Conservation (phyloP, 2,329 filamentous ascomycete genomes). For the Xylariales sp. region DNA sequence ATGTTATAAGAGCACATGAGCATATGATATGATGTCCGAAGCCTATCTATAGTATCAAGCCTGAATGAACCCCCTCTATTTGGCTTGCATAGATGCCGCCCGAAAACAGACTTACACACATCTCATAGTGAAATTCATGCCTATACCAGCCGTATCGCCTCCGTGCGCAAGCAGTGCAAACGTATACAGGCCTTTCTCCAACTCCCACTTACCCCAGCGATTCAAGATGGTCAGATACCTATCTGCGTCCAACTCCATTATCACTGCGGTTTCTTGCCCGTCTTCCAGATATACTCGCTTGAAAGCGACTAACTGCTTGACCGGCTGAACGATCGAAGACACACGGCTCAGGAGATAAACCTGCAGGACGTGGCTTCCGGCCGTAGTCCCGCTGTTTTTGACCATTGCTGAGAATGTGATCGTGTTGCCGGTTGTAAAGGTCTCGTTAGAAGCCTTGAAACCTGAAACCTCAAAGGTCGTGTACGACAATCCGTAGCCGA, state of each 20-base stretch:
- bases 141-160: slow-evolving; percentile 28
- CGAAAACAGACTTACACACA: slow-evolving; percentile 30
- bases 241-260: slow-evolving; percentile 33
- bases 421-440: slow-evolving; percentile 20
- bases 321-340: slow-evolving; percentile 34
- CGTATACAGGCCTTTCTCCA: slow-evolving; percentile 37
- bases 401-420: slow-evolving; percentile 31
- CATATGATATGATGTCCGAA: too few relatives aligned
- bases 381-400: slow-evolving; percentile 27
- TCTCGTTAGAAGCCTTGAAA: slow-evolving; percentile 21
- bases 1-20: too few relatives aligned
- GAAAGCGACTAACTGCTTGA: slow-evolving; percentile 39
- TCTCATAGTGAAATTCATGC: slow-evolving; percentile 33
- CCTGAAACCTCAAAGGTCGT: slow-evolving; percentile 23
- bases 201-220: slow-evolving; percentile 35
- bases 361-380: slow-evolving; percentile 35
- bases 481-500: slow-evolving; percentile 32
- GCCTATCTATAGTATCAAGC: too few relatives aligned
- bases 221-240: slow-evolving; percentile 38
- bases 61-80: too few relatives aligned
- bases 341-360: slow-evolving; percentile 36
- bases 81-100: too few relatives aligned
- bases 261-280: slow-evolving; percentile 25
- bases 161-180: slow-evolving; percentile 38
- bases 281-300: slow-evolving; percentile 31